phyloP scores from a whole-genome alignment of 2,329 filamentous ascomycete species.

The Arthrobotrys megalospora region DNA sequence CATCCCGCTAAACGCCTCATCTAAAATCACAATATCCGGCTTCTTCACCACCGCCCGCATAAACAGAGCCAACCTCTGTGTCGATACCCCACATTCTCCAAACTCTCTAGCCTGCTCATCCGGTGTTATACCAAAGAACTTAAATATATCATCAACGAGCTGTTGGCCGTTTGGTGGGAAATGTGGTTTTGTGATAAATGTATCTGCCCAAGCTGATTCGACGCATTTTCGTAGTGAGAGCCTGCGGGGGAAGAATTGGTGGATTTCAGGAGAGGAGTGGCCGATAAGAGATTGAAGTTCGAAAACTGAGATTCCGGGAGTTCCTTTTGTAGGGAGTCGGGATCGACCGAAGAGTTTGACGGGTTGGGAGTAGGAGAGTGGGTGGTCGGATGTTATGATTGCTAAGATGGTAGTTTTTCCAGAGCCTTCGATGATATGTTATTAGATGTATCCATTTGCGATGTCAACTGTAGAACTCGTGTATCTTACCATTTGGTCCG shows the following conservation, averaged over 20 bases:
- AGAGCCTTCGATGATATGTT: slow-evolving; percentile 72
- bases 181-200: slow-evolving; percentile 80
- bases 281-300: slow-evolving; percentile 91
- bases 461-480: no score
- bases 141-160: slow-evolving; percentile 78
- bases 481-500: slow-evolving; percentile 80
- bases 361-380: slow-evolving; percentile 90
- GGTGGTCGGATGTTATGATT: slow-evolving; percentile 94
- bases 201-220: slow-evolving; percentile 91
- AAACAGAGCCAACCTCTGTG: slow-evolving; percentile 88
- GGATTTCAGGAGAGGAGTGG: slow-evolving; percentile 93
- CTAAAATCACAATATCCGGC: slow-evolving; percentile 85
- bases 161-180: slow-evolving; percentile 74
- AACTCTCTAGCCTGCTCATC: slow-evolving; percentile 70
- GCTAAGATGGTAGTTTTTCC: slow-evolving; percentile 96
- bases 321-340: slow-evolving; percentile 80
- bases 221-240: slow-evolving; percentile 81
- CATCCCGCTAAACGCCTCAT: slow-evolving; percentile 91
- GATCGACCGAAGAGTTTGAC: slow-evolving; percentile 87
- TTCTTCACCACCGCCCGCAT: slow-evolving; percentile 84
- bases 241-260: slow-evolving; percentile 88
- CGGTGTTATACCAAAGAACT: slow-evolving; percentile 78
- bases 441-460: not conserved
- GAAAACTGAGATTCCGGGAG: slow-evolving; percentile 86
- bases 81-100: slow-evolving; percentile 81